Evolutionary conservation across 805 yeast genomes (phyloP).

Genomic region (Saturnispora halmiae): DNA sequence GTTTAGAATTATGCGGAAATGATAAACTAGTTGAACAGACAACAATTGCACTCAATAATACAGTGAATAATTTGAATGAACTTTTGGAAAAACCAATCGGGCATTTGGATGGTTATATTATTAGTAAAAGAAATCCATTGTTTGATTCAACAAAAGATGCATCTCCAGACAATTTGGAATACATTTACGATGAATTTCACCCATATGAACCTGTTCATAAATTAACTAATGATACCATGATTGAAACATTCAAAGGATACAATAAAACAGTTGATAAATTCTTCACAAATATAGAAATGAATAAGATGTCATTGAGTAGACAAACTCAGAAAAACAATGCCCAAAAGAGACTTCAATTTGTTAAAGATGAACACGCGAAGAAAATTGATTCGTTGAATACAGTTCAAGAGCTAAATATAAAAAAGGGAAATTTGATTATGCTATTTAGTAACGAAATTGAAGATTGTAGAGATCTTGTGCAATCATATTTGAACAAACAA

Average conservation of each 20-base stretch:
- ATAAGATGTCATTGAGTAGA: constrained; percentile 62
- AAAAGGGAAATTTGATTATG: constrained; percentile 67
- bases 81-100: constrained; percentile 30
- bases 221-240: constrained; percentile 25
- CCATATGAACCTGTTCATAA: constrained; percentile 40
- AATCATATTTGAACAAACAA: constrained; percentile 60
- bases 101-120: constrained; percentile 48
- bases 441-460: constrained; percentile 62
- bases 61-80: constrained; percentile 36
- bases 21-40: constrained; percentile 25
- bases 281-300: constrained; percentile 77
- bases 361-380: constrained; percentile 60
- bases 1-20: constrained; percentile 27
- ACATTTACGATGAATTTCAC: constrained; percentile 44
- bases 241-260: constrained; percentile 49
- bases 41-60: constrained; percentile 35
- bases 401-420: constrained; percentile 54
- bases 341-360: constrained; percentile 60
- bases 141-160: constrained; percentile 35
- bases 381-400: constrained; percentile 58
- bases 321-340: constrained; percentile 76
- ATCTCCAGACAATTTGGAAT: constrained; percentile 30
- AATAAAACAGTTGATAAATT: constrained; percentile 75
- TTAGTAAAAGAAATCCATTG: constrained; percentile 49
- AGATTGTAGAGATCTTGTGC: constrained; percentile 59